Base-by-base conservation (phyloP, 495 filamentous ascomycete genomes). In the Amniculicola lignicola region DNA sequence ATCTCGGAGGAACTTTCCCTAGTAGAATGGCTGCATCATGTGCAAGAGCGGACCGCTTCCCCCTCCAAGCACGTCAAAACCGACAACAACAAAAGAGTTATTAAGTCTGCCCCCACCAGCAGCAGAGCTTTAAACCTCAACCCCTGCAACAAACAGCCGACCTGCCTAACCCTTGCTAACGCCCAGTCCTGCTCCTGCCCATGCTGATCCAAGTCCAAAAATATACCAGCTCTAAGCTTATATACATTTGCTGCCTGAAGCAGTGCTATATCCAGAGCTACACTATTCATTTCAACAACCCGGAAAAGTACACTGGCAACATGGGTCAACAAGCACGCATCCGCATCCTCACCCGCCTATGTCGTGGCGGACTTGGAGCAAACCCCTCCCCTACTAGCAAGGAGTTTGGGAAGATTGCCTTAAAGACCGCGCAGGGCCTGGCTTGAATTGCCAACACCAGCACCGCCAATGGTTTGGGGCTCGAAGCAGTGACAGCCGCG, bases 211-310 rank as follows among this genome's bases (percentile, higher is more conserved):
- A 79, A 1, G 66, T 79, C 44, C 64, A 79, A 42, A 38, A 80
- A 10, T 63, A 57, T 23, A 74, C 72, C 41, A 67, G 69, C 10
- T 55, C 49, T 19, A 72, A 78, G 62, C 83, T 89, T 62, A 86
- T 96, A 22, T 96, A 92, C 71, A 90, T 88, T 66, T 93, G 93
- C 7, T 85, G 83, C 67, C 65, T 96, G 16, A 81, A 89, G 31
- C 75, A 77, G 16, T 83, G 84, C 3, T 83, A 71, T 44, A 73
- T 95, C 51, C 84, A 85, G 33, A 84, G 87, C 16, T 75, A 82
- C 56, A 64, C 71, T 12, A 79, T 95, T 1, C 91, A 84, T 3
- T 72, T 69, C 2, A 79, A 87, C 0, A 84, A 81, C 55, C 82
- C 83, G 1, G 72, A 75, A 14, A 70, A 75, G n/a, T 75, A 80